Conservation (phyloP, 306 rosid genomes). For the Mimosa bimucronata region DNA sequence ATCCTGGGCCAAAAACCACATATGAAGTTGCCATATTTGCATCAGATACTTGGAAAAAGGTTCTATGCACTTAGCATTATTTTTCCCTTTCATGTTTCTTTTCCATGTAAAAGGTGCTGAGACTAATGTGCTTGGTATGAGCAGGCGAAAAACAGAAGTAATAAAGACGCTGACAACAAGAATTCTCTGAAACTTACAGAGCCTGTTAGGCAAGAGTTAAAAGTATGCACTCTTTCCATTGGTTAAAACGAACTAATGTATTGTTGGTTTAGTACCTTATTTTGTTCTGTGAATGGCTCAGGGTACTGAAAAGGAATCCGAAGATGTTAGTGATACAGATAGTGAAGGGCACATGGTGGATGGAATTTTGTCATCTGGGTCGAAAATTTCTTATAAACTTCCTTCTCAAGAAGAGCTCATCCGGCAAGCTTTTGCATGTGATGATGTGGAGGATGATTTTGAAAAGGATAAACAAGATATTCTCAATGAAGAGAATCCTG, state of each 20-base stretch:
- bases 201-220: slow-evolving; percentile 46
- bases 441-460: slow-evolving; percentile 87
- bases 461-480: slow-evolving; percentile 72
- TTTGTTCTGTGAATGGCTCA: slow-evolving; percentile 34
- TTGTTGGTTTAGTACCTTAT: slow-evolving; percentile 25
- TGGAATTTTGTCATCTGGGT: slow-evolving; percentile 66
- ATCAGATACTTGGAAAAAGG: slow-evolving; percentile 84
- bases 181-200: slow-evolving; percentile 41
- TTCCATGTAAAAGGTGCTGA: slow-evolving; percentile 6
- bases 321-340: slow-evolving; percentile 72
- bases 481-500: slow-evolving; percentile 83
- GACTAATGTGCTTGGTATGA: slow-evolving; percentile 25
- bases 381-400: slow-evolving; percentile 67
- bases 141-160: slow-evolving; percentile 64
- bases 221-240: slow-evolving; percentile 48
- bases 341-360: slow-evolving; percentile 80
- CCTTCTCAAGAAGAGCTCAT: slow-evolving; percentile 92
- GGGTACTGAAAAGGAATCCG: slow-evolving; percentile 55
- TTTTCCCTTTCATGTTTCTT: neutral
- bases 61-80: slow-evolving; percentile 10
- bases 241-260: neutral
- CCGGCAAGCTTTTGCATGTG: slow-evolving; percentile 86
- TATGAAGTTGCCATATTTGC: slow-evolving; percentile 82
- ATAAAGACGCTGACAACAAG: slow-evolving; percentile 38
- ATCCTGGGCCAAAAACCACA: slow-evolving; percentile 79